A percentile compares a stretch with the other conserved stretches of the same genome.
These are phyloP conservation scores for Trichoderma oligosporum DNA, from an alignment of 2,329 filamentous ascomycete genomes.

Conservation along the genomic window DNA sequence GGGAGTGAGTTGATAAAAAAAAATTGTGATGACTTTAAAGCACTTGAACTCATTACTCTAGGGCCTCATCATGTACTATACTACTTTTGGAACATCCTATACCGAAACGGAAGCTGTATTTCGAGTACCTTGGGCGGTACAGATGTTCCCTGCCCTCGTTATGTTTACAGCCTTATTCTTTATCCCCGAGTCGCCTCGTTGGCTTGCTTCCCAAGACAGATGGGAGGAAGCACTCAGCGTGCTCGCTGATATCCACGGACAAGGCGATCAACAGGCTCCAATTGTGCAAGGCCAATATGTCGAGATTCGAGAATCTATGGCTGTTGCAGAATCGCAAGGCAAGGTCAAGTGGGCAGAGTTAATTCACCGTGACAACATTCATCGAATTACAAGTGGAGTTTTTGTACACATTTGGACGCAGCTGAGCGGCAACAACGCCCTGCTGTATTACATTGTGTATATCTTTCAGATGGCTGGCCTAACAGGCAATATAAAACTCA, in stretches of 20 bases:
- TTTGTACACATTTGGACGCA: slow-evolving; percentile 10
- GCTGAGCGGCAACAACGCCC: slow-evolving; percentile 6
- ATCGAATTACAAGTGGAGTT: slow-evolving; percentile 2
- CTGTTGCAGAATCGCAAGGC: slow-evolving; percentile 3
- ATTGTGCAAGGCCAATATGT: slow-evolving; percentile 8
- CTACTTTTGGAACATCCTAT: slow-evolving; percentile 1
- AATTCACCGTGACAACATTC: slow-evolving; percentile 10
- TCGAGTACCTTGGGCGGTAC: slow-evolving; percentile 1
- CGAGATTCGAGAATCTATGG: slow-evolving; percentile 8
- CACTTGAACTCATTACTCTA: not conserved
- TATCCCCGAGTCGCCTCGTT: slow-evolving; percentile 7
- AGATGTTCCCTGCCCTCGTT: slow-evolving; percentile 2
- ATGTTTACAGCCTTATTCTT: not conserved
- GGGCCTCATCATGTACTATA: slow-evolving; percentile 10
- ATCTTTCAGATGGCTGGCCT: slow-evolving; percentile 12
- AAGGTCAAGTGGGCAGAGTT: slow-evolving; percentile 3
- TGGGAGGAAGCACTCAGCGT: slow-evolving; percentile 3
- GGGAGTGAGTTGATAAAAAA: not conserved
- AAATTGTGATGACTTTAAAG: not conserved
- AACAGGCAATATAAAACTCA: slow-evolving; percentile 5
- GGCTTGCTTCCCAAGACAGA: slow-evolving; percentile 8
- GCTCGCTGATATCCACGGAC: not conserved
- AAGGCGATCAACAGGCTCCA: not conserved
- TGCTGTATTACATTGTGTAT: slow-evolving; percentile 5
- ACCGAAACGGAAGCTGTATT: not conserved